Evolutionary conservation across 83 land plant species (phyloP).

Genomic region (Picea abies): DNA sequence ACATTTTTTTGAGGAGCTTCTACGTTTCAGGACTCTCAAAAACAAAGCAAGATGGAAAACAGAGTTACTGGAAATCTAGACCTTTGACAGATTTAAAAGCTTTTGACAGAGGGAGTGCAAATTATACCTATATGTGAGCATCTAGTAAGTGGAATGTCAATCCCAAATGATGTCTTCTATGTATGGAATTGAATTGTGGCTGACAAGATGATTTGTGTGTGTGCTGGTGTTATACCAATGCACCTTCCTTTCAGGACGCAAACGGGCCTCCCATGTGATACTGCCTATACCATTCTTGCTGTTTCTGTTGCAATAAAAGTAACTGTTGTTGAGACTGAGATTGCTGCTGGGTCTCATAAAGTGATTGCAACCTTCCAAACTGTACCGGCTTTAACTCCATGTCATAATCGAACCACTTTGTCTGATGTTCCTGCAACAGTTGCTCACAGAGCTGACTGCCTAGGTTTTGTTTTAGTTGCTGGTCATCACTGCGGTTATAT

Average conservation of each 20-base stretch:
- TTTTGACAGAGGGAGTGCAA: neutral
- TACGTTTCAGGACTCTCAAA: neutral
- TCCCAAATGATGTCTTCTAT: slow-evolving; percentile 9
- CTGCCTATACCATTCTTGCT: slow-evolving; percentile 24
- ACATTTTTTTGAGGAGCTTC: neutral
- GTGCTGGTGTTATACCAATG: neutral
- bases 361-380: slow-evolving; percentile 16
- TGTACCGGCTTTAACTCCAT: slow-evolving; percentile 17
- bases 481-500: neutral
- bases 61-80: neutral
- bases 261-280: slow-evolving; percentile 33
- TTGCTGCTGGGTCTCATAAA: slow-evolving; percentile 24
- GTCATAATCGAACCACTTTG: slow-evolving; percentile 15
- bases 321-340: slow-evolving; percentile 28
- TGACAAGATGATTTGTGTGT: neutral
- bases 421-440: slow-evolving; percentile 24
- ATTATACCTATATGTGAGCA: slow-evolving; percentile 9
- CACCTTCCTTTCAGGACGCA: slow-evolving; percentile 21
- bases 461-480: slow-evolving; percentile 23
- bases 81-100: neutral
- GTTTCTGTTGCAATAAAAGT: slow-evolving; percentile 30
- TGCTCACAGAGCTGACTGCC: slow-evolving; percentile 33
- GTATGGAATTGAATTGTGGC: neutral
- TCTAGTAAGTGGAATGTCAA: slow-evolving; percentile 6
- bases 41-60: neutral